Conservation (phyloP, 148 eudicot genomes). For the Nyssa sinensis region DNA sequence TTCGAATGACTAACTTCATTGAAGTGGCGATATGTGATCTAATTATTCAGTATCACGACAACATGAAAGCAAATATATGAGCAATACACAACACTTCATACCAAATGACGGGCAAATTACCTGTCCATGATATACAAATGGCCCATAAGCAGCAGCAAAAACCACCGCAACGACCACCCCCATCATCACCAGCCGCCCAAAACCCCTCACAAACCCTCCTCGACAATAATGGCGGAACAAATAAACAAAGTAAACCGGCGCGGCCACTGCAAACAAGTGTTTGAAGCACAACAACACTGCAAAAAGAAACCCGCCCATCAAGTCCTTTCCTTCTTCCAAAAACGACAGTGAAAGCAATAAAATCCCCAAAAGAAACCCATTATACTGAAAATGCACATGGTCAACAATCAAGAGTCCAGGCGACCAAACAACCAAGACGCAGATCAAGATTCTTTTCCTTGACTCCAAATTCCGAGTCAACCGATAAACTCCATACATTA, state of each 20-base stretch:
- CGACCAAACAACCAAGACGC: slow-evolving; percentile 74
- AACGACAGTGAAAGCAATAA: slow-evolving; percentile 64
- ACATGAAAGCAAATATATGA: neutral
- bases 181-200: slow-evolving; percentile 58
- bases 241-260: slow-evolving; percentile 93
- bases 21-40: neutral
- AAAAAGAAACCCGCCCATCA: slow-evolving; percentile 81
- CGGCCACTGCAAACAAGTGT: slow-evolving; percentile 95
- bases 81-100: neutral
- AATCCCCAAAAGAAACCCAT: slow-evolving; percentile 81
- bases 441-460: slow-evolving; percentile 45
- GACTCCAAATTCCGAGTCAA: slow-evolving; percentile 32
- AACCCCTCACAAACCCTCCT: slow-evolving; percentile 72
- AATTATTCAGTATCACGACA: neutral
- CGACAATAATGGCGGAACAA: slow-evolving; percentile 80
- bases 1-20: no score
- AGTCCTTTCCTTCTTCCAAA: slow-evolving; percentile 70
- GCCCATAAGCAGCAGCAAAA: slow-evolving; percentile 84
- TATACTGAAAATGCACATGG: slow-evolving; percentile 95
- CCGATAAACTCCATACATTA: slow-evolving; percentile 46
- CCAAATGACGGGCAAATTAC: slow-evolving; percentile 30
- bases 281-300: slow-evolving; percentile 82
- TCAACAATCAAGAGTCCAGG: slow-evolving; percentile 86
- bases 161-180: slow-evolving; percentile 60
- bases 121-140: slow-evolving; percentile 80